Conservation (phyloP, 78 protist genomes). For the Corallochytrium limacisporum region DNA sequence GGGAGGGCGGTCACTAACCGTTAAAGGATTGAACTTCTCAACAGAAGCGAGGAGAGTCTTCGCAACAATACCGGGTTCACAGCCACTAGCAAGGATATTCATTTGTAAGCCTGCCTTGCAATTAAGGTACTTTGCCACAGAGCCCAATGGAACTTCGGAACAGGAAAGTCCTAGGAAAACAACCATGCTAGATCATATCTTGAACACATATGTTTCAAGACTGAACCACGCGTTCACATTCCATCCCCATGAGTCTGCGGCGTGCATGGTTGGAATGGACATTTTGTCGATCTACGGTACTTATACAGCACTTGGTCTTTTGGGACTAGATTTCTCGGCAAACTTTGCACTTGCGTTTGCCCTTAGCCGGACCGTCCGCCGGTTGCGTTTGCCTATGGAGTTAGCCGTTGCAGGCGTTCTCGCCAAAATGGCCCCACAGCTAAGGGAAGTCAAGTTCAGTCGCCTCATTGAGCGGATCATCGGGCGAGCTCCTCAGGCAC, state of each 20-base stretch:
- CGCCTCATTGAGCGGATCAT: neutral
- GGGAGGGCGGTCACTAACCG: too few species aligned
- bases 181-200: too few species aligned
- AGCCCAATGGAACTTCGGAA: too few species aligned
- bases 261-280: neutral
- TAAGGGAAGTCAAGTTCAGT: neutral
- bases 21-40: too few species aligned
- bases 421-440: neutral
- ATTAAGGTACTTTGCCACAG: too few species aligned
- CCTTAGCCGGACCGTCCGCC: conserved; percentile 5
- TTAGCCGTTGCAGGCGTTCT: neutral
- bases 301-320: neutral
- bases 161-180: too few species aligned
- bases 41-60: too few species aligned
- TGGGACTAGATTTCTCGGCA: neutral
- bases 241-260: neutral
- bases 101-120: too few species aligned
- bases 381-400: neutral
- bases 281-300: neutral
- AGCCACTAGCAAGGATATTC: too few species aligned
- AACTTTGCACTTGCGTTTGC: conserved; percentile 7
- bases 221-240: neutral
- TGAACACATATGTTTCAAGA: too few species aligned
- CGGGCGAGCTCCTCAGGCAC: neutral
- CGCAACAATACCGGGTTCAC: too few species aligned